Percentiles rank a stretch among this genome's conserved stretches.
Conservation (phyloP, 352 stramenopile genomes). For the Phytophthora kernoviae region DNA sequence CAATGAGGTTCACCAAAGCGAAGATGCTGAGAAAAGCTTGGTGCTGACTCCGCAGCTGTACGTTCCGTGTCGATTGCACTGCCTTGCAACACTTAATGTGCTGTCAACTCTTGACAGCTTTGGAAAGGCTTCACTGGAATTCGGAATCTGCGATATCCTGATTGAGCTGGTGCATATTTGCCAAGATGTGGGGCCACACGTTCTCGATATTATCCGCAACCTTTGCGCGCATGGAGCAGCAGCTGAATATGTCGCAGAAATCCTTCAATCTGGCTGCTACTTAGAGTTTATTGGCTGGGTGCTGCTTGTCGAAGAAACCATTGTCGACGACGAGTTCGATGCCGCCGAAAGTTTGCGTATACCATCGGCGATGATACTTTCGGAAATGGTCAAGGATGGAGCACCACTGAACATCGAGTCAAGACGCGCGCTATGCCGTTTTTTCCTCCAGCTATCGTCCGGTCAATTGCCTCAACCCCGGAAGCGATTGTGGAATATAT, state of each 20-base stretch:
- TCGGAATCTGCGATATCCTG: conserved; percentile 79
- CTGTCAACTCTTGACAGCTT: conserved; percentile 67
- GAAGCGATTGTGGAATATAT: conserved; percentile 63
- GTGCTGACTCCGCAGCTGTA: conserved; percentile 68
- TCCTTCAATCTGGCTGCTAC: conserved; percentile 74
- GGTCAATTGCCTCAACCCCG: conserved; percentile 57
- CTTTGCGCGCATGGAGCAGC: conserved; percentile 57
- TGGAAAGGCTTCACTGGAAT: conserved; percentile 45
- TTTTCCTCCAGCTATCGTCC: conserved; percentile 68
- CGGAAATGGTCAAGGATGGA: conserved; percentile 56
- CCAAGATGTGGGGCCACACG: conserved; percentile 54
- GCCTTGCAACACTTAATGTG: conserved; percentile 56
- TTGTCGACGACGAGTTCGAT: conserved; percentile 67
- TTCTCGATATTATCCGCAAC: conserved; percentile 70
- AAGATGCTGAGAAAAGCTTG: conserved; percentile 54
- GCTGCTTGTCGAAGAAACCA: conserved; percentile 63
- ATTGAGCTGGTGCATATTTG: conserved; percentile 77
- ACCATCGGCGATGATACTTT: conserved; percentile 66
- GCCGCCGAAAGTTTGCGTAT: conserved; percentile 58
- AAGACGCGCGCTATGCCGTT: conserved; percentile 57
- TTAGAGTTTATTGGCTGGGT: conserved; percentile 85
- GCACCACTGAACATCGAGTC: conserved; percentile 56
- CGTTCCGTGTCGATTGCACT: conserved; percentile 62
- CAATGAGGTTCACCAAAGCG: conserved; percentile 75
- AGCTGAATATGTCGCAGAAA: conserved; percentile 55